phyloP scores from a whole-genome alignment of 176 grass and related monocot genomes.

The Musa itinerans region DNA sequence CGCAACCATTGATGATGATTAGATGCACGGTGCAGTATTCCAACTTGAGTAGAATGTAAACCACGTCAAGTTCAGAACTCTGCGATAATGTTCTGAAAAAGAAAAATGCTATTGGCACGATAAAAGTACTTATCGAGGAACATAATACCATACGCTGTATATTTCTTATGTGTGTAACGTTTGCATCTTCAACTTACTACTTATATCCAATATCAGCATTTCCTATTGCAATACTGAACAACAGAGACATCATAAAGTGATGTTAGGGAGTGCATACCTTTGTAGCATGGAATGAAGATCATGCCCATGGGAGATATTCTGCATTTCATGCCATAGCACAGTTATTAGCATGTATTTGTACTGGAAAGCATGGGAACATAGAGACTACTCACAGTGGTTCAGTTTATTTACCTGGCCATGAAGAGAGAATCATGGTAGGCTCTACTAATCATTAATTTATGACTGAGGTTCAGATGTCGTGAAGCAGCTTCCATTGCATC shows the following conservation, averaged over 20 bases:
- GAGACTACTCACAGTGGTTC: neutral
- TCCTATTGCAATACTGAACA: neutral
- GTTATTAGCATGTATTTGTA: neutral
- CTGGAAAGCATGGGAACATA: neutral
- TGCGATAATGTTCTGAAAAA: neutral
- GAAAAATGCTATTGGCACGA: neutral
- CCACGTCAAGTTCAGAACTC: neutral
- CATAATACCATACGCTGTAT: neutral
- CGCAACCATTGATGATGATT: neutral
- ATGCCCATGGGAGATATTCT: slow-evolving; percentile 94
- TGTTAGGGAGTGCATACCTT: slow-evolving; percentile 48
- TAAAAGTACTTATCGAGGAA: neutral
- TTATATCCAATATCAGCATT: neutral
- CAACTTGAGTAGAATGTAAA: neutral
- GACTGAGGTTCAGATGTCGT: slow-evolving; percentile 49
- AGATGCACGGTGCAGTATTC: no score
- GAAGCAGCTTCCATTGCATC: slow-evolving; percentile 52
- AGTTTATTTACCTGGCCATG: slow-evolving; percentile 71
- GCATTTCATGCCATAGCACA: slow-evolving; percentile 11
- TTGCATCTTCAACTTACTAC: no score
- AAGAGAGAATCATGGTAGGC: slow-evolving; percentile 98
- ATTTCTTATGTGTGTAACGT: no score
- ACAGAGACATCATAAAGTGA: neutral
- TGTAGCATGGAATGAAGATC: slow-evolving; percentile 98
- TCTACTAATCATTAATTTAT: slow-evolving; percentile 88